Percentiles rank a stretch among this genome's conserved stretches.
Evolutionary conservation across 495 filamentous ascomycete genomes (phyloP).

Genomic region (Penicillium cosmopolitanum): DNA sequence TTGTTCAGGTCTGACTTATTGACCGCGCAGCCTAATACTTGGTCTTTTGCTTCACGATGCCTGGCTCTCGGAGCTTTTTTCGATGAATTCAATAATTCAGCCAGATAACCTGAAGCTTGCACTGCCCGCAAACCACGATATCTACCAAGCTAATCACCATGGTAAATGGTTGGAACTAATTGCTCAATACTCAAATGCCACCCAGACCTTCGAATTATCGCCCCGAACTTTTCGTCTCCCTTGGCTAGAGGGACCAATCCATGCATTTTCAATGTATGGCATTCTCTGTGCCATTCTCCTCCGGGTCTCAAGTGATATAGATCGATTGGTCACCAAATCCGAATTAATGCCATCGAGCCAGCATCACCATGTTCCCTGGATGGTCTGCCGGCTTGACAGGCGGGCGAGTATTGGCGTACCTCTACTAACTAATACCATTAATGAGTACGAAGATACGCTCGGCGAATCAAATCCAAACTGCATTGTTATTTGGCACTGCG

Average conservation of each 20-base stretch:
- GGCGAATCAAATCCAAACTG: slow-evolving; percentile 15
- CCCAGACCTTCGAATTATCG: slow-evolving; percentile 7
- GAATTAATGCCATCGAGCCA: background rate
- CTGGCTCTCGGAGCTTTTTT: slow-evolving; percentile 17
- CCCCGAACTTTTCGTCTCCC: slow-evolving; percentile 11
- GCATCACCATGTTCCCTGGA: slow-evolving; percentile 13
- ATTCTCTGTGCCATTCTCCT: slow-evolving; percentile 15
- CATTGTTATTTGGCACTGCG: slow-evolving; percentile 20
- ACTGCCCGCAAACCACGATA: background rate
- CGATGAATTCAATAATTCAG: slow-evolving; percentile 2
- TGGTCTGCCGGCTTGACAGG: slow-evolving; percentile 6
- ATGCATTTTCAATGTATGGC: slow-evolving; percentile 17
- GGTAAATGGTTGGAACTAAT: background rate
- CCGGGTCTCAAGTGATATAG: slow-evolving; percentile 11
- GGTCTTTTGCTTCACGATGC: slow-evolving; percentile 18
- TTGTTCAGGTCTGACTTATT: too few relatives aligned
- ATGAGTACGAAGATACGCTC: slow-evolving; percentile 7
- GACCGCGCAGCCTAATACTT: slow-evolving; percentile 9
- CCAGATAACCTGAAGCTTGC: slow-evolving; percentile 1
- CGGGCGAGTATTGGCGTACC: slow-evolving; percentile 11
- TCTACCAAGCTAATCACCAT: slow-evolving; percentile 4
- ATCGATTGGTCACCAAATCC: slow-evolving; percentile 7
- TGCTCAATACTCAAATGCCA: background rate
- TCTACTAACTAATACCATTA: slow-evolving; percentile 1
- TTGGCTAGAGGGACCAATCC: background rate